Percentiles rank a stretch among this genome's conserved stretches.
phyloP scores from a whole-genome alignment of 192 early-diverging fungal species.

The Gonapodya prolifera region DNA sequence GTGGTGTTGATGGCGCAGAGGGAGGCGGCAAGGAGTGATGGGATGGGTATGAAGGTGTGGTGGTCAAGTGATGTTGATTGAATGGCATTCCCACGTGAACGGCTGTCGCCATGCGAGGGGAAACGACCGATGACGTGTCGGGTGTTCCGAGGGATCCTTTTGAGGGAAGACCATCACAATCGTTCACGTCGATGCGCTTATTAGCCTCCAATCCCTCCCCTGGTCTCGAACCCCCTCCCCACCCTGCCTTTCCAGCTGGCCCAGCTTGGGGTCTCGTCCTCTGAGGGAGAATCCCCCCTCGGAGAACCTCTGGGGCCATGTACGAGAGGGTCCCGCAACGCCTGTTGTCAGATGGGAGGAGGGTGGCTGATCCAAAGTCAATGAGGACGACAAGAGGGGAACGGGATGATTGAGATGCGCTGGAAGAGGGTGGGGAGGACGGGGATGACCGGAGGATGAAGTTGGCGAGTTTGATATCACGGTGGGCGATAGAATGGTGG shows the following conservation, averaged over 20 bases:
- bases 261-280: background rate
- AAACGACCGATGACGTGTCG: background rate
- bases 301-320: background rate
- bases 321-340: slow-evolving; percentile 1
- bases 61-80: no score
- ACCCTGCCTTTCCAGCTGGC: no score
- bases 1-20: no score
- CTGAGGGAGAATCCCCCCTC: background rate
- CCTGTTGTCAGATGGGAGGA: background rate
- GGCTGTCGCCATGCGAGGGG: no score
- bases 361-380: slow-evolving; percentile 1
- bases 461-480: slow-evolving; percentile 1
- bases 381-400: background rate
- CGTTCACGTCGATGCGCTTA: no score
- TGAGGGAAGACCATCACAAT: no score
- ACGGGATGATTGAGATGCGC: background rate
- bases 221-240: no score
- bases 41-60: no score
- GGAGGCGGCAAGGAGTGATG: no score
- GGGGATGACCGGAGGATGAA: background rate
- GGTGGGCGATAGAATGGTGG: slow-evolving; percentile 2
- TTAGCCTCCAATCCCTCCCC: no score
- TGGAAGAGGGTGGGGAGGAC: background rate
- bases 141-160: no score
- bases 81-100: no score